phyloP scores from a whole-genome alignment of 1,284 basidiomycete species.

The Papiliotrema laurentii region DNA sequence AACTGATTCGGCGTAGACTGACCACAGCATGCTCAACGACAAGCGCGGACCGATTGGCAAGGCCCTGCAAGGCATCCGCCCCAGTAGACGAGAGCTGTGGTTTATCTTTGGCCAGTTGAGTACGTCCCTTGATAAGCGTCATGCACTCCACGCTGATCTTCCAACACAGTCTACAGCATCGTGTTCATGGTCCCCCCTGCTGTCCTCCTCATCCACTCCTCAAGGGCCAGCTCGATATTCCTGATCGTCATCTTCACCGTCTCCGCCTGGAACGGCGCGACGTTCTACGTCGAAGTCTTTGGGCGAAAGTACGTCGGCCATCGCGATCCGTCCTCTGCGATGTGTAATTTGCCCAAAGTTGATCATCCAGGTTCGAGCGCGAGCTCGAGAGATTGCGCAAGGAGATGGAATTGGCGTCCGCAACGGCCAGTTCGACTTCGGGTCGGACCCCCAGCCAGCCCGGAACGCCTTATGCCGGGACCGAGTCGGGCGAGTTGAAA shows the following conservation, averaged over 20 bases:
- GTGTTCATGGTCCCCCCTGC: slow-evolving; percentile 77
- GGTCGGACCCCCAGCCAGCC: slow-evolving; percentile 8
- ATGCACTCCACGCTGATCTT: slow-evolving; percentile 8
- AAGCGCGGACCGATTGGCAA: slow-evolving; percentile 77
- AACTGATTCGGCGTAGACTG: background rate
- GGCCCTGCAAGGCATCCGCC: slow-evolving; percentile 58
- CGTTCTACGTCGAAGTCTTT: slow-evolving; percentile 85
- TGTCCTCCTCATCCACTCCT: slow-evolving; percentile 68
- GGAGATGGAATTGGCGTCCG: slow-evolving; percentile 54
- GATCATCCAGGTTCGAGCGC: slow-evolving; percentile 72
- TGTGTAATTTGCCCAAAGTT: background rate
- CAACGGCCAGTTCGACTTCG: slow-evolving; percentile 13
- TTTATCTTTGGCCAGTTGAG: slow-evolving; percentile 85
- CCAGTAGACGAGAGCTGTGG: slow-evolving; percentile 60
- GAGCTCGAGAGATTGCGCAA: slow-evolving; percentile 82
- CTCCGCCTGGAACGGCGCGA: slow-evolving; percentile 57
- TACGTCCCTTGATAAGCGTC: slow-evolving; percentile 45
- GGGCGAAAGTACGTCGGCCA: slow-evolving; percentile 72
- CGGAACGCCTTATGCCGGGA: slow-evolving; percentile 9
- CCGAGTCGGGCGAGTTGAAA: slow-evolving; percentile 3
- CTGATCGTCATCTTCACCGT: slow-evolving; percentile 72
- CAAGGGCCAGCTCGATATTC: slow-evolving; percentile 69
- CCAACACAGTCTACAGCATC: slow-evolving; percentile 73
- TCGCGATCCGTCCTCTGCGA: background rate
- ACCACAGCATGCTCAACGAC: slow-evolving; percentile 65